These are phyloP conservation scores for Boletus semigastroideus DNA, from an alignment of 1,284 basidiomycete species.

Conservation along the genomic window DNA sequence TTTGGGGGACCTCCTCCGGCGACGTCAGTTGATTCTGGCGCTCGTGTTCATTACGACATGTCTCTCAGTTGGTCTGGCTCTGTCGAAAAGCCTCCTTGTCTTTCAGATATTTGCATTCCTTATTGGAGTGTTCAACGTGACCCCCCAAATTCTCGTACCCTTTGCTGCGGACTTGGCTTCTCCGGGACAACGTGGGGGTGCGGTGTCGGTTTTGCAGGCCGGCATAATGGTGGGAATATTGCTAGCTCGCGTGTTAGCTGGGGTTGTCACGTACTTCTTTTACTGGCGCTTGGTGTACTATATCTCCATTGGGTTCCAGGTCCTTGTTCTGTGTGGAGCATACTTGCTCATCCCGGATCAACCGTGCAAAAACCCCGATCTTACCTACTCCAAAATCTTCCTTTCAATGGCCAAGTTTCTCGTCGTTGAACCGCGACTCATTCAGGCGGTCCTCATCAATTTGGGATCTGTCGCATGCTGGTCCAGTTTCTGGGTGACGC, in stretches of 20 bases:
- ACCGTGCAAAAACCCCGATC: constrained; percentile 56
- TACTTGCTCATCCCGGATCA: constrained; percentile 68
- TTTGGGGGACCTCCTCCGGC: constrained; percentile 61
- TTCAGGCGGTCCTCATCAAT: constrained; percentile 60
- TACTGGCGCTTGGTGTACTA: constrained; percentile 69
- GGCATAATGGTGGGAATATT: constrained; percentile 71
- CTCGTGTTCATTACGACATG: constrained; percentile 46
- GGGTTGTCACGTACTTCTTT: constrained; percentile 59
- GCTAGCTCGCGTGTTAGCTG: constrained; percentile 62
- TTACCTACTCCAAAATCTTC: constrained; percentile 60
- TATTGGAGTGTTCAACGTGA: constrained; percentile 54
- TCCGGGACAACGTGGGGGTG: constrained; percentile 53
- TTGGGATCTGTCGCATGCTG: constrained; percentile 58
- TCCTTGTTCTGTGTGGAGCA: constrained; percentile 46
- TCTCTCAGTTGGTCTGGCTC: constrained; percentile 56
- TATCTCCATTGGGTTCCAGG: constrained; percentile 57
- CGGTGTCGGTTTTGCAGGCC: constrained; percentile 63
- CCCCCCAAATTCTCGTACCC: constrained; percentile 59
- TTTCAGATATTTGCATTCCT: constrained; percentile 59
- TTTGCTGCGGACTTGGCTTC: constrained; percentile 66
- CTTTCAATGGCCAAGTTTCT: constrained; percentile 64
- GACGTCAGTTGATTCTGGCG: constrained; percentile 53
- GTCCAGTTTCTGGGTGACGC: constrained; percentile 65
- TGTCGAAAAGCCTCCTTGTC: constrained; percentile 45
- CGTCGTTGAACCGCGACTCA: constrained; percentile 63